Percentiles rank a stretch among this genome's conserved stretches.
Evolutionary conservation across 768 basidiomycete species (phyloP).

Genomic region (Auriscalpium orientale): DNA sequence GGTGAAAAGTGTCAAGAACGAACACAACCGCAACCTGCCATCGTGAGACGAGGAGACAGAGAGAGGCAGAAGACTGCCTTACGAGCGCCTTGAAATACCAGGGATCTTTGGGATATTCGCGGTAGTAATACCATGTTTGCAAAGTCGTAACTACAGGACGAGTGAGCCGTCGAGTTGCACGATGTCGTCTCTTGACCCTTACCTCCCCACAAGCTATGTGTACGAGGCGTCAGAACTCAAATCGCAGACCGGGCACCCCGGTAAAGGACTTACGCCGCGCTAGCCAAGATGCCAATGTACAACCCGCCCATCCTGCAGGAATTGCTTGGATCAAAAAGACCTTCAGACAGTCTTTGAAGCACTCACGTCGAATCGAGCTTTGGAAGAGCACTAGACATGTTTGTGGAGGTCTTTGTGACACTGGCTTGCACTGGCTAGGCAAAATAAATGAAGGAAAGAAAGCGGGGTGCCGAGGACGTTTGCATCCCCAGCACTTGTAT

Average conservation of each 20-base stretch:
- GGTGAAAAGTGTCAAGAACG: conserved; percentile 17
- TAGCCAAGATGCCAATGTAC: background rate
- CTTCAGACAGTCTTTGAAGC: no score
- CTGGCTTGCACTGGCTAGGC: no score
- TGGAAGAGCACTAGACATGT: no score
- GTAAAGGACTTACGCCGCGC: background rate
- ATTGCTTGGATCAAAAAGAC: no score
- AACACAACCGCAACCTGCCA: conserved; percentile 8
- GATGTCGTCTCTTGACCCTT: background rate
- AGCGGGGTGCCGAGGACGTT: no score
- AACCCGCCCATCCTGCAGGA: background rate
- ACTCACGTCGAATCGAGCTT: no score
- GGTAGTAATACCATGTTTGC: conserved; percentile 6
- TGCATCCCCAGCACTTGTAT: no score
- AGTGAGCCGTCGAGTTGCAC: background rate
- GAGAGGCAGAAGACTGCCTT: background rate
- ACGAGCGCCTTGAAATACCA: conserved; percentile 3
- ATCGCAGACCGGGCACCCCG: no score
- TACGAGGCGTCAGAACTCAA: background rate
- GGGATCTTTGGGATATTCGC: conserved; percentile 1
- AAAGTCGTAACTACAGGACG: background rate
- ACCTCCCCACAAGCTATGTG: background rate
- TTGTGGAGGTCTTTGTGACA: no score
- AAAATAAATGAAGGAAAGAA: no score
- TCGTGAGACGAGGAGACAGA: no score